Percentiles rank a stretch among this genome's conserved stretches.
These are phyloP conservation scores for Leccinum rimulosum DNA, from an alignment of 768 basidiomycete species.

Conservation along the genomic window DNA sequence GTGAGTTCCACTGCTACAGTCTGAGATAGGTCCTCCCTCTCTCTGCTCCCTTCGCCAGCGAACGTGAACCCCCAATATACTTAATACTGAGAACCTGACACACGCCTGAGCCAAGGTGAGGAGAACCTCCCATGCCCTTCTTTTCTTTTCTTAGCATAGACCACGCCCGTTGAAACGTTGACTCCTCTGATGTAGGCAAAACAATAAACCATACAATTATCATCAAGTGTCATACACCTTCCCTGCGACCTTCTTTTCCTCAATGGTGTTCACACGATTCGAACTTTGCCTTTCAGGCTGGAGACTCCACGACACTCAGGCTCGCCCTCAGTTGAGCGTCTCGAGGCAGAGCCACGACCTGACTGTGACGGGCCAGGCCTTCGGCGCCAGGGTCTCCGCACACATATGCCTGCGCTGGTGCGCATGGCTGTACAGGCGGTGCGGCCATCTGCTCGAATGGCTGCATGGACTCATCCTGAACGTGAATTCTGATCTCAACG, in stretches of 20 bases:
- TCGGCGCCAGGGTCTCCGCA: constrained; percentile 23
- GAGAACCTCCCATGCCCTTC: neutral
- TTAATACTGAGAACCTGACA: neutral
- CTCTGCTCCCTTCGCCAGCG: neutral
- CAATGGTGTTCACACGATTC: constrained; percentile 26
- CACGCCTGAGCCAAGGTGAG: neutral
- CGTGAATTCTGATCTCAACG: neutral
- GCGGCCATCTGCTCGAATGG: constrained; percentile 3
- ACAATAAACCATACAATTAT: neutral
- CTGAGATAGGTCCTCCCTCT: constrained; percentile 6
- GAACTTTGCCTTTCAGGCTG: constrained; percentile 22
- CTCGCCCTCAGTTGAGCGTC: constrained; percentile 22
- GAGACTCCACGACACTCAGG: constrained; percentile 19
- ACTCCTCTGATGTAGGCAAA: constrained; percentile 1
- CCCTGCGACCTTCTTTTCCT: neutral
- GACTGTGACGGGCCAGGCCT: constrained; percentile 25
- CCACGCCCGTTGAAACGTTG: neutral
- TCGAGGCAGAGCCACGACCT: constrained; percentile 23
- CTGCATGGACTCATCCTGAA: neutral
- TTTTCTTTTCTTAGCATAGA: neutral
- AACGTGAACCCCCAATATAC: neutral
- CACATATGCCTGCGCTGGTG: constrained; percentile 23
- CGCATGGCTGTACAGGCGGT: constrained; percentile 21
- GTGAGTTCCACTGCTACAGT: constrained; percentile 10
- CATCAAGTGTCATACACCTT: neutral